These are phyloP conservation scores for Penicillium nucicola DNA, from an alignment of 495 filamentous ascomycete species.

Conservation along the genomic window DNA sequence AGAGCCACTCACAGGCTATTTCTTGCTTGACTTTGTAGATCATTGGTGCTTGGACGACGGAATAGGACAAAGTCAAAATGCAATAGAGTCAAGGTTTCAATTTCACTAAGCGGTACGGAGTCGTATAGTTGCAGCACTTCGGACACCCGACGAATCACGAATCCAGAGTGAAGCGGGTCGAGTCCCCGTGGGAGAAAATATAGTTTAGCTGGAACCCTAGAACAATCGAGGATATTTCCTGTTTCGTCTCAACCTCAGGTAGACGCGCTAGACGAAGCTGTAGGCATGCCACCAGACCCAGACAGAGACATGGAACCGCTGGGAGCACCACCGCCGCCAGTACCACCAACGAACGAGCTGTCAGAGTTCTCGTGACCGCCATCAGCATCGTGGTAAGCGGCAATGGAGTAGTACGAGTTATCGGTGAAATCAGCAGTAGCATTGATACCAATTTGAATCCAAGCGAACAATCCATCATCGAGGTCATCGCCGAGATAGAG, in stretches of 20 bases:
- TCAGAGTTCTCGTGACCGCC: conserved; percentile 32
- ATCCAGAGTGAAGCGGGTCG: too few species aligned
- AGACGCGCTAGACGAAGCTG: conserved; percentile 1
- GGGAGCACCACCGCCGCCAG: conserved; percentile 17
- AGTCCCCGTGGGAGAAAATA: too few species aligned
- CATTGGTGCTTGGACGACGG: too few species aligned
- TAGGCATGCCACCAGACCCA: conserved; percentile 17
- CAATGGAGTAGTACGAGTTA: conserved; percentile 38
- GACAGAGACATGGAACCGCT: conserved; percentile 10
- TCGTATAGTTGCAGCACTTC: too few species aligned
- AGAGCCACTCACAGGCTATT: too few species aligned
- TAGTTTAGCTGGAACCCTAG: not conserved
- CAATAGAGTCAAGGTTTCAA: too few species aligned
- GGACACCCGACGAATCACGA: too few species aligned
- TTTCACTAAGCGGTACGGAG: too few species aligned
- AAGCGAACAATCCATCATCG: conserved; percentile 51
- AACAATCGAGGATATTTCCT: not conserved
- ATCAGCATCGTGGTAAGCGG: conserved; percentile 29
- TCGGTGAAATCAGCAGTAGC: conserved; percentile 42
- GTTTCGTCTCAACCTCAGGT: not conserved
- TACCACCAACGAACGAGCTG: conserved; percentile 5
- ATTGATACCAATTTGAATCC: conserved; percentile 59
- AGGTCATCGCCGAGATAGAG: conserved; percentile 47
- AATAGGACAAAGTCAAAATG: too few species aligned
- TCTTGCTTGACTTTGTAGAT: too few species aligned